Base-by-base conservation (phyloP, 73 alveolate species). In the Effrenium voratum region DNA sequence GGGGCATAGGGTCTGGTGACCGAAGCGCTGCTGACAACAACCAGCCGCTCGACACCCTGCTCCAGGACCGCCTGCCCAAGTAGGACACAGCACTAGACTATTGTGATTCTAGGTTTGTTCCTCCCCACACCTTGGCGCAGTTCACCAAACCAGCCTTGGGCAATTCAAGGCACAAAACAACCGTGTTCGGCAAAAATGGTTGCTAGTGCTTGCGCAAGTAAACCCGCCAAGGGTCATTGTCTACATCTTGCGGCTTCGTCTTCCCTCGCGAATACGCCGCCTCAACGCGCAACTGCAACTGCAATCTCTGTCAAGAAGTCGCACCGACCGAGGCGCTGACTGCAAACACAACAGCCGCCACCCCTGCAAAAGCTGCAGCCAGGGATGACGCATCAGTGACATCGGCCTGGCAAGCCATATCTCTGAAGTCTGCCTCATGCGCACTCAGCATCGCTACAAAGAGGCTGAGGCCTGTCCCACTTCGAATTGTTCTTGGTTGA, bases 1-100 rank as follows among this genome's bases (percentile, higher is more conserved):
- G 98, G 98, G 15, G 98, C 86, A 40, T 70, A 91, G 22, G 98
- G 98, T 72, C 88, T 76, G 90, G 98, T 70, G 32, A 72, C 88
- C 22, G 98, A 68, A 1, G 90, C 98, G 34, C 98, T 91, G 98
- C 98, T 91, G 46, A 91, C 98, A 15, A 70, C 98, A 26, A 91
- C 41, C 32, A 91, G 88, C 32, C 98, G 98, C 32, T 30, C 90
- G 36, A 91, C 70, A 16, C 77, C 88, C 38, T 70, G 41, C 26
- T 91, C 77, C 52, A 68, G 77, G 19, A 91, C 88, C 16, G 46
- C 98, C 88, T 72, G 77, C 57, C 46, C 68, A 22, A 49, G 8
- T 72, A 36, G 19, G n/a, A 2, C 5, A 13, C 22, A 2, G 1
- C 40, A 28, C 36, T 32, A 43, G 52, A n/a, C 13, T 0, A 41